These are phyloP conservation scores for Naegleria gruberi DNA, from an alignment of 208 protist species.

Conservation along the genomic window DNA sequence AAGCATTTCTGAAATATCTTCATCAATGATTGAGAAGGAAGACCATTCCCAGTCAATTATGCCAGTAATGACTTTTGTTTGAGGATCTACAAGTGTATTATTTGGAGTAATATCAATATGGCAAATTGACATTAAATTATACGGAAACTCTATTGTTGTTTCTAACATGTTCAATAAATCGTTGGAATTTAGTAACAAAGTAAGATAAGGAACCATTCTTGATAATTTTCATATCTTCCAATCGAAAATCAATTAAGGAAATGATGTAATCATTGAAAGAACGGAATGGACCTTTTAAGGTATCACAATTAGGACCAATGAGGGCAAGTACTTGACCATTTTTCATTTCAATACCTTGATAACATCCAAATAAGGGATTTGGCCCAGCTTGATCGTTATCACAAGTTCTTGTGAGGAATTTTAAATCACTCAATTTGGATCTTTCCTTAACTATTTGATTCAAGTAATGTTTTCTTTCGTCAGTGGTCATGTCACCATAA, in stretches of 20 bases:
- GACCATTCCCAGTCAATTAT: conserved; percentile 3
- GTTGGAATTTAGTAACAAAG: not conserved
- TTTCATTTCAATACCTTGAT: not conserved
- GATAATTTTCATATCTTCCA: not conserved
- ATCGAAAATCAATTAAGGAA: not conserved
- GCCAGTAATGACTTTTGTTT: not conserved
- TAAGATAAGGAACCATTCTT: not conserved
- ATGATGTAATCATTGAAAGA: not conserved
- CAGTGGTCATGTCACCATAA: not conserved
- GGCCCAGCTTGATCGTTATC: too few relatives aligned
- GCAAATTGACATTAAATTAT: not conserved
- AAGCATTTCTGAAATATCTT: not conserved
- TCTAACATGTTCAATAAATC: not conserved
- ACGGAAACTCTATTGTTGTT: not conserved
- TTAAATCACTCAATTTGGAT: not conserved
- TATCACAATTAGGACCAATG: not conserved
- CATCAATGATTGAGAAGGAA: not conserved
- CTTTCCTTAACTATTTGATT: not conserved
- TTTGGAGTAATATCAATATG: not conserved
- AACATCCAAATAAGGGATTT: not conserved
- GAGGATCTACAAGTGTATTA: not conserved
- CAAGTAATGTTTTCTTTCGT: not conserved
- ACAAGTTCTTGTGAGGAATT: not conserved
- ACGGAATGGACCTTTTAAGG: not conserved
- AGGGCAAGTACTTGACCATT: not conserved